Percentiles rank a stretch among this genome's conserved stretches.
Conservation (phyloP, 177 flowering plant genomes). For the Vitis hybrid region DNA sequence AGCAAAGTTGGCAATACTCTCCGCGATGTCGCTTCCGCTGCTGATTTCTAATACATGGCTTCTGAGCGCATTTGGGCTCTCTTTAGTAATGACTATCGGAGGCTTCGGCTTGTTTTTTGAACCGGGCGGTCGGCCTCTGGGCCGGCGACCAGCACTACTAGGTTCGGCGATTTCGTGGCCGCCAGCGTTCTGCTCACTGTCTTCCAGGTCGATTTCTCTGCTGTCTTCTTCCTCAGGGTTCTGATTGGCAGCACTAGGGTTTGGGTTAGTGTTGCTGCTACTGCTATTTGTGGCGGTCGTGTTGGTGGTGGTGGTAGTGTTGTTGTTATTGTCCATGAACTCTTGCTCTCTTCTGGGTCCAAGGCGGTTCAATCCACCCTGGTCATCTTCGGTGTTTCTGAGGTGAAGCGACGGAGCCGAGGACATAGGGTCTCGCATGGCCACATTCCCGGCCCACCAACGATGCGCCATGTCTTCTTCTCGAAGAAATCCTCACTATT, state of each 20-base stretch:
- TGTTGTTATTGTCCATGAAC: slow-evolving; percentile 22
- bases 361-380: slow-evolving; percentile 25
- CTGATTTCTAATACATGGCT: slow-evolving; percentile 75
- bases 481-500: neutral
- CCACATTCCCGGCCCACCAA: slow-evolving; percentile 86
- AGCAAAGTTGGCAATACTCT: slow-evolving; percentile 65
- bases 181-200: neutral
- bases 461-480: slow-evolving; percentile 55
- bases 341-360: slow-evolving; percentile 42
- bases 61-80: slow-evolving; percentile 75
- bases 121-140: slow-evolving; percentile 86
- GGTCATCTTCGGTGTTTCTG: slow-evolving; percentile 40
- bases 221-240: slow-evolving; percentile 20
- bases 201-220: slow-evolving; percentile 25
- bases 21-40: slow-evolving; percentile 66
- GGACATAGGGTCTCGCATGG: slow-evolving; percentile 48
- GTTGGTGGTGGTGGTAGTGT: slow-evolving; percentile 17
- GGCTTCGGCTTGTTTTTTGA: slow-evolving; percentile 88
- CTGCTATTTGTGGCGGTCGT: slow-evolving; percentile 26
- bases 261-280: slow-evolving; percentile 22
- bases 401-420: slow-evolving; percentile 53
- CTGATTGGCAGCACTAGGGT: slow-evolving; percentile 16
- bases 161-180: slow-evolving; percentile 26
- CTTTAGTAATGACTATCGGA: slow-evolving; percentile 74
- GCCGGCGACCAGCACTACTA: slow-evolving; percentile 46